Base-by-base conservation (phyloP, 2,329 filamentous ascomycete species). In the Fusarium compactum region DNA sequence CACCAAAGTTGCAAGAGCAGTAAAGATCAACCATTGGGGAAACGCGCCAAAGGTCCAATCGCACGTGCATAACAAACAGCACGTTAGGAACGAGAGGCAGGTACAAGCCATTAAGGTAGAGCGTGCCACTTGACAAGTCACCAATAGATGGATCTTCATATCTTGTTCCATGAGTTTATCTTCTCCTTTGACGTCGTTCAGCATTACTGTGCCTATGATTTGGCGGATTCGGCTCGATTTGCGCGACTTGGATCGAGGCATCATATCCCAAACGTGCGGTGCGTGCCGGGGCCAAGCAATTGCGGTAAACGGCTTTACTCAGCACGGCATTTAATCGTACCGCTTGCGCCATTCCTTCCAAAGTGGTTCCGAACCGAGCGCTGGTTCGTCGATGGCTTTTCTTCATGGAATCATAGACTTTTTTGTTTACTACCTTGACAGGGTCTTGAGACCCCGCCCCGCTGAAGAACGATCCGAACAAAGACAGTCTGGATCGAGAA, bases 381-480 rank as follows among this genome's bases (percentile, higher is more conserved):
- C 58, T 72, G 67, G 70, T 72, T 72, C 67, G 70, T 59, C 57
- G 56, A 53, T 56, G 22, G n/a, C 45, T 54, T 25, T 50, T 40
- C 32, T 58, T 72, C 70, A 62, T 65, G 29, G 70, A 56, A 73
- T 72, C 70, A 72, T 72, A 72, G 70, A 67, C 56, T 65, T 58
- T 52, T 56, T 27, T 52, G 22, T 56, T 40, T 65, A 34, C 61
- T 60, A 24, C 62, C 44, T 43, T 41, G 62, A 46, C 64, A 67
- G 62, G 64, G 56, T 56, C 62, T 45, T 29, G n/a, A 48, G 45
- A 62, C 67, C 67, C 69, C 70, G 48, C 70, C 54, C 70, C 57
- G n/a, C 60, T 27, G 25, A 66, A 51, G 44, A 65, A 48, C 60
- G 59, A 66, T 53, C 56, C 60, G 50, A 63, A 51, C 30, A 54